Base-by-base conservation (phyloP, 495 filamentous ascomycete genomes). In the Staphylotrichum longicolle region DNA sequence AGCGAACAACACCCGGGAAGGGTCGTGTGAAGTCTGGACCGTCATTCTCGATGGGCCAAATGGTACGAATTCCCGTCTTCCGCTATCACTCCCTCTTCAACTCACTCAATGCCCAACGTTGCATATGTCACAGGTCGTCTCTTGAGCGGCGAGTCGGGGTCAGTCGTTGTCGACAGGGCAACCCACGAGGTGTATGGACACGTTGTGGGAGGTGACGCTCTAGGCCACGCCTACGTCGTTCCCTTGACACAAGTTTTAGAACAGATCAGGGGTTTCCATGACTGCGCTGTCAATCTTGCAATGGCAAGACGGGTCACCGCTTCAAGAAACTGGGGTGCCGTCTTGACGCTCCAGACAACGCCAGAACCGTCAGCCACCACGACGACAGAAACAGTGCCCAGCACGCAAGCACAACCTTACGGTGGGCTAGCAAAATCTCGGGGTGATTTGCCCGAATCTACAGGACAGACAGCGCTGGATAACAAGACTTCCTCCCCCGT, bases 181-280 rank as follows among this genome's bases (percentile, higher is more conserved):
- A 47, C 45, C 45, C 20, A 47, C 45, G 9, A 27, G n/a, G 45
- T 47, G 45, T 47, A 47, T 15, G 45, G 45, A 5, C 45, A 47
- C 11, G 45, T 47, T 15, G 45, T 47, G n/a, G 45, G 45, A 27
- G 27, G 45, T 11, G 45, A 47, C 27, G n/a, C 45, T 27, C 45
- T 47, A 5, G 45, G 45, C 20, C 45, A 47, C 9, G 45, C 45
- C 5, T 47, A 47, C 45, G 45, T 47, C 11, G 45, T 47, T 47
- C 45, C 45, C 27, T 7, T 47, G 6, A 5, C 15, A 20, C 3
- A 20, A 5, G 45, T 47, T 5, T 27, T 47, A 7, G 45, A 47
- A 1, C 45, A 47, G 15, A 5, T 44, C 42, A 27, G 1, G 20
- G 20, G 20, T 0, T 27, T 27, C 20, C 20, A 27, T 27, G 20